Evolutionary conservation across 768 basidiomycete species (phyloP).

Genomic region (Tricholoma furcatifolium): DNA sequence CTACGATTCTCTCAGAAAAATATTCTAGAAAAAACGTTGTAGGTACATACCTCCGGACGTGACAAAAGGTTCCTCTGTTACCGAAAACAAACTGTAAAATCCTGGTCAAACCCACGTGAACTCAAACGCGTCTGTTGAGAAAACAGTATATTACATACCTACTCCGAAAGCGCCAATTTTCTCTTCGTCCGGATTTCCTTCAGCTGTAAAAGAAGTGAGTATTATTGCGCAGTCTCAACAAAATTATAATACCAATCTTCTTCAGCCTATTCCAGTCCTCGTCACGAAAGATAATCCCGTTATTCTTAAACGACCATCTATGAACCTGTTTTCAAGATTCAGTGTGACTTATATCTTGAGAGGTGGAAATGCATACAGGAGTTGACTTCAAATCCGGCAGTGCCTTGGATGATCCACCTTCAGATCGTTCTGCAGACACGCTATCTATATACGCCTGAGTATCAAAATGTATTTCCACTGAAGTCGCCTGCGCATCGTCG

Average conservation of each 20-base stretch:
- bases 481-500: slow-evolving; percentile 80
- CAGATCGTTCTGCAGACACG: slow-evolving; percentile 16
- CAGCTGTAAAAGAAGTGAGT: slow-evolving; percentile 45
- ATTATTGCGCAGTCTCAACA: neutral
- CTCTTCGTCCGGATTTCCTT: slow-evolving; percentile 92
- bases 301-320: slow-evolving; percentile 86
- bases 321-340: slow-evolving; percentile 47
- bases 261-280: slow-evolving; percentile 89
- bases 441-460: slow-evolving; percentile 49
- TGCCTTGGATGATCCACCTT: slow-evolving; percentile 9
- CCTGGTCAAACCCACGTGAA: slow-evolving; percentile 30
- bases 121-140: neutral
- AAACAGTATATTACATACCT: slow-evolving; percentile 37
- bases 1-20: slow-evolving; percentile 35
- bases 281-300: slow-evolving; percentile 78
- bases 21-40: slow-evolving; percentile 19
- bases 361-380: slow-evolving; percentile 36
- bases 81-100: slow-evolving; percentile 80
- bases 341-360: neutral
- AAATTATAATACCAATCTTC: slow-evolving; percentile 66
- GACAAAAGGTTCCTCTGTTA: slow-evolving; percentile 82
- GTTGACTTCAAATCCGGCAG: slow-evolving; percentile 69
- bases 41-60: slow-evolving; percentile 63
- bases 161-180: slow-evolving; percentile 96
- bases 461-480: slow-evolving; percentile 80